Base-by-base conservation (phyloP, 306 rosid genomes). In the Cucumis cinereus region DNA sequence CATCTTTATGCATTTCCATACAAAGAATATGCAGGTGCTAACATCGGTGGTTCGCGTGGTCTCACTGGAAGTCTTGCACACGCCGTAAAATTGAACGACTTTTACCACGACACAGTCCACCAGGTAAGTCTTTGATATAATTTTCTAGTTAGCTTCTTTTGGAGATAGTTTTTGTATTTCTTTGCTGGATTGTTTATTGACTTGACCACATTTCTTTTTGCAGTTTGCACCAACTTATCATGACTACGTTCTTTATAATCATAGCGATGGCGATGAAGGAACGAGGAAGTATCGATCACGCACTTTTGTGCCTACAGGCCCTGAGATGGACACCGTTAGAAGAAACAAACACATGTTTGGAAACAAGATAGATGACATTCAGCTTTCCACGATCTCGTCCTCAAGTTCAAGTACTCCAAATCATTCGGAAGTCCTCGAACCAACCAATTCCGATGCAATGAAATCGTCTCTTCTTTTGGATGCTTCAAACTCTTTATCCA, bases 141-240 rank as follows among this genome's bases (percentile, higher is more conserved):
- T 71, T 71, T 71, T 71, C 60, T 0, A 26, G 77, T 23, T 33
- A 3, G 66, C 66, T 73, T 26, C 28, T 16, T 23, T 45, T 8
- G 38, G 14, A 15, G 43, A 23, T 16, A 23, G 76, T 50, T 72
- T 72, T 50, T 50, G 60, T 19, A 28, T 72, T 22, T 72, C 60
- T 28, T 28, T 72, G 59, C 26, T 50, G 60, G 76, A 16, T 38
- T 33, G 55, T 74, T 74, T 22, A 74, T 70, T 56, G 64, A 36
- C 55, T 50, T 38, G 5, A 74, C 40, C 54, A 38, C 78, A 6
- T 56, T 64, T 54, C 33, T 23, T 73, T 73, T 85, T 82, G 87
- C 91, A 95, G 99, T 95, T 95, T 78, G 98, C 99, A 75, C 99
- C 99, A 40, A 95, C 98, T 8, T 95, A 95, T 80, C 99, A 95